Conservation (phyloP, 257 asterid species). For the Striga asiatica region DNA sequence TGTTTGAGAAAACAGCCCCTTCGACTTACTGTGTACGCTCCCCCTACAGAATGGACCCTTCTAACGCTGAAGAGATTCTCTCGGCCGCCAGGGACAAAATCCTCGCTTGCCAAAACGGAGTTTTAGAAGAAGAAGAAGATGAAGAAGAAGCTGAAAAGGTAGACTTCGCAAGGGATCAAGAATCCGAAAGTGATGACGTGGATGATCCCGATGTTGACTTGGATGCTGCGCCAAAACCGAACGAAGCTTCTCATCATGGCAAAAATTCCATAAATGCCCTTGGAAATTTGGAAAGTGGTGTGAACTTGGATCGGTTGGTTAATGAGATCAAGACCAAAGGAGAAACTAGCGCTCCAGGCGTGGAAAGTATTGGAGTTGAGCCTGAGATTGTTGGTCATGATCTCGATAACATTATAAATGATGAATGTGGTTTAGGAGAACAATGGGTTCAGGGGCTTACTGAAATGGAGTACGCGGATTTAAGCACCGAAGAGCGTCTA, state of each 20-base stretch:
- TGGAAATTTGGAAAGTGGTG: constrained; percentile 14
- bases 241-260: constrained; percentile 26
- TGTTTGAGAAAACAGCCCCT: constrained; percentile 91
- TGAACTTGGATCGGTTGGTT: too few relatives aligned
- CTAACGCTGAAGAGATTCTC: constrained; percentile 51
- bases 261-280: constrained; percentile 16
- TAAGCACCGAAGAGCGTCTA: constrained; percentile 76
- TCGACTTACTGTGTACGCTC: constrained; percentile 83
- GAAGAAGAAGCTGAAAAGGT: constrained; percentile 33
- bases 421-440: constrained; percentile 47
- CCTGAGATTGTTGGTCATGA: constrained; percentile 15
- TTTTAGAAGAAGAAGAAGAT: too few relatives aligned
- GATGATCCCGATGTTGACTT: constrained; percentile 61
- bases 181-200: constrained; percentile 58
- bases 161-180: constrained; percentile 13
- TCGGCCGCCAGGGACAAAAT: constrained; percentile 66
- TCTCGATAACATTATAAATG: constrained; percentile 34
- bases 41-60: constrained; percentile 72
- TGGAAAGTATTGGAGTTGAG: too few relatives aligned
- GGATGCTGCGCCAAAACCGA: constrained; percentile 25
- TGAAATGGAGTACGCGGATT: constrained; percentile 71
- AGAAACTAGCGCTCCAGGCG: too few relatives aligned
- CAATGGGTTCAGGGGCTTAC: constrained; percentile 79
- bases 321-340: too few relatives aligned
- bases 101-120: constrained; percentile 43